Conservation (phyloP, 2,329 filamentous ascomycete species). For the Fusarium graminum region DNA sequence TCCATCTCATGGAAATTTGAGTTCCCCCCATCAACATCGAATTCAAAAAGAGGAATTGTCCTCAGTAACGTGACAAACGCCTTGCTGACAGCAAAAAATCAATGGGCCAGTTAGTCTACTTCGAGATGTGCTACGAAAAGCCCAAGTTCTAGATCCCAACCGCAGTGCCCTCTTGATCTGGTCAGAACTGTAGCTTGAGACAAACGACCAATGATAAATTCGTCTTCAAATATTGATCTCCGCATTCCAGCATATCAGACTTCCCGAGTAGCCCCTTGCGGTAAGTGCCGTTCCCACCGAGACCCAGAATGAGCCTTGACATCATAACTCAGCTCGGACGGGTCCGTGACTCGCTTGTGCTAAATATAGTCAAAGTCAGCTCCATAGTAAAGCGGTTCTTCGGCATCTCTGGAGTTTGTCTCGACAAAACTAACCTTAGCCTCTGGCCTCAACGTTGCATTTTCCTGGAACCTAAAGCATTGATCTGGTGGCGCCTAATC, state of each 20-base stretch:
- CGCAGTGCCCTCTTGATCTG: background rate
- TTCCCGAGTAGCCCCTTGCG: background rate
- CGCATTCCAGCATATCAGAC: background rate
- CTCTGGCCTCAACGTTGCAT: constrained; percentile 20
- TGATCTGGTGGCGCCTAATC: too few species aligned
- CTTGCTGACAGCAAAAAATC: background rate
- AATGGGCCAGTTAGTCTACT: background rate
- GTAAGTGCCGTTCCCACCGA: background rate
- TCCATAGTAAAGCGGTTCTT: constrained; percentile 4
- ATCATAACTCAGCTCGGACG: background rate
- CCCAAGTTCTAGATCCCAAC: background rate
- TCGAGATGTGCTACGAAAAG: background rate
- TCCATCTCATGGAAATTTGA: too few species aligned
- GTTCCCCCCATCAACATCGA: too few species aligned
- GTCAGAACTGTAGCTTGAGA: background rate
- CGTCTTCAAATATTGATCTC: accelerated
- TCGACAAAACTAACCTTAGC: constrained; percentile 17
- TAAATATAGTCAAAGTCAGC: constrained; percentile 32
- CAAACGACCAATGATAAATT: background rate
- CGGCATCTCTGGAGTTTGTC: constrained; percentile 13
- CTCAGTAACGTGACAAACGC: background rate
- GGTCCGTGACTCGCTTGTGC: constrained; percentile 1
- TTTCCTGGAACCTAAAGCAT: background rate
- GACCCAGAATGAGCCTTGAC: background rate
- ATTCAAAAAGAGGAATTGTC: too few species aligned